phyloP scores from a whole-genome alignment of 139 green algal genomes.

The Volvox reticuliferus region DNA sequence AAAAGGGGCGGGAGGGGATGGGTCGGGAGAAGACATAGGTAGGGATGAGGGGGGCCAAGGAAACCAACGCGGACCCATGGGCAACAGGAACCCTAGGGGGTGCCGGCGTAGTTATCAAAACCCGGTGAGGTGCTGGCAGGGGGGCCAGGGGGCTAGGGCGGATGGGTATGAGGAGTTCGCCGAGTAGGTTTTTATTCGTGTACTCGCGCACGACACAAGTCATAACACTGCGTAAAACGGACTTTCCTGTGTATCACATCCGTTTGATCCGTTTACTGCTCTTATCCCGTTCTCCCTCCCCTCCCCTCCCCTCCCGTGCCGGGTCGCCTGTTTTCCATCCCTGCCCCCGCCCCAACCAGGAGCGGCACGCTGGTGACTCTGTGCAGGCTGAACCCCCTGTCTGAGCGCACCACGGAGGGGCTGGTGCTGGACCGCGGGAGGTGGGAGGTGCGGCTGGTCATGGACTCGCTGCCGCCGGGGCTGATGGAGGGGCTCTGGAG shows the following conservation, averaged over 20 bases:
- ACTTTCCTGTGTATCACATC: too few species aligned
- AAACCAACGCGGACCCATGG: too few species aligned
- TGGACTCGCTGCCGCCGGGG: conserved; percentile 4
- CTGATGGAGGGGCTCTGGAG: conserved; percentile 39
- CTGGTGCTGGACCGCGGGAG: conserved; percentile 47
- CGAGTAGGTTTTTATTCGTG: too few species aligned
- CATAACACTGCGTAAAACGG: too few species aligned
- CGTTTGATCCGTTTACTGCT: background rate
- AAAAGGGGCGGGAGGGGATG: background rate
- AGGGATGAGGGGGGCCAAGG: too few species aligned
- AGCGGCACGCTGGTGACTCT: conserved; percentile 54
- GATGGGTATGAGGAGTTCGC: background rate
- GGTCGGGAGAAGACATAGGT: background rate
- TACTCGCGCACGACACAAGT: too few species aligned
- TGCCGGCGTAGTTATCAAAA: too few species aligned
- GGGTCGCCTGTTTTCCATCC: background rate
- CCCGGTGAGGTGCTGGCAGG: too few species aligned
- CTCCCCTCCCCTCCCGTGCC: background rate
- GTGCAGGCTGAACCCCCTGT: conserved; percentile 40
- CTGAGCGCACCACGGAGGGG: conserved; percentile 28
- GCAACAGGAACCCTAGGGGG: too few species aligned
- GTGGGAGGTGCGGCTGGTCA: conserved; percentile 49
- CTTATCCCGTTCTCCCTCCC: background rate
- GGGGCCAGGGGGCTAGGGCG: too few species aligned
- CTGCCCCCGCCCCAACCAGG: background rate